Evolutionary conservation across 139 green algal species (phyloP).

Genomic region (Coccomyxa sp.): DNA sequence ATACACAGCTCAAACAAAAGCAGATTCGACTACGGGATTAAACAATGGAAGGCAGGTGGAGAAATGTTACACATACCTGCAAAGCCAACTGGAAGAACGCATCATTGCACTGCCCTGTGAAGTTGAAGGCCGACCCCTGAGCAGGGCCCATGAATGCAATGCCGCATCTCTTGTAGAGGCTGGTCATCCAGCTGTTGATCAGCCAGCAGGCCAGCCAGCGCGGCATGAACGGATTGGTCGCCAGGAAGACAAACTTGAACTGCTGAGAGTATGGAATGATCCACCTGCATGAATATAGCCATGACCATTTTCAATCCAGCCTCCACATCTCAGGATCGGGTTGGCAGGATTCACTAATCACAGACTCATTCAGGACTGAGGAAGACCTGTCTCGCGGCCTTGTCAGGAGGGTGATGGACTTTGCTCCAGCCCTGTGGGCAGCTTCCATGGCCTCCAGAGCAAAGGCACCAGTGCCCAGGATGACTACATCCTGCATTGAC

Average conservation of each 20-base stretch:
- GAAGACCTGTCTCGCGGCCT: not conserved
- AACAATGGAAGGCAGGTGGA: not conserved
- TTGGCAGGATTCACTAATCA: not conserved
- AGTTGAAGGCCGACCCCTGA: not conserved
- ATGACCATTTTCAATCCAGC: not conserved
- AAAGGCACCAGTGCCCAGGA: conserved; percentile 16
- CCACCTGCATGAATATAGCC: conserved; percentile 6
- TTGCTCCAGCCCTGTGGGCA: conserved; percentile 1
- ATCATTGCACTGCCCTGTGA: conserved; percentile 32
- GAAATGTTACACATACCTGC: not conserved
- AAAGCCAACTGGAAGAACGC: conserved; percentile 22
- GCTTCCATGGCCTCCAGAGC: conserved; percentile 11
- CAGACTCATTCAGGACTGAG: not conserved
- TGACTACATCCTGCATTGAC: conserved; percentile 6
- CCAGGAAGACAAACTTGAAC: conserved; percentile 18
- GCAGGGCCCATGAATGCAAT: conserved; percentile 17
- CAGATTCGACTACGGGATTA: not conserved
- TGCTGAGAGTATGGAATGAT: conserved; percentile 29
- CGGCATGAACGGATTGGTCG: conserved; percentile 16
- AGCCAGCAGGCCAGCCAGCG: conserved; percentile 1
- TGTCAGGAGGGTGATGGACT: conserved; percentile 3
- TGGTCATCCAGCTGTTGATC: not conserved
- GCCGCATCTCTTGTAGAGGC: conserved; percentile 7
- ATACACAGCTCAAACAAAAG: not conserved
- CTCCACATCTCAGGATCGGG: no score